Conservation (phyloP, 176 grass and related monocot genomes). For the Triticum timopheevii region DNA sequence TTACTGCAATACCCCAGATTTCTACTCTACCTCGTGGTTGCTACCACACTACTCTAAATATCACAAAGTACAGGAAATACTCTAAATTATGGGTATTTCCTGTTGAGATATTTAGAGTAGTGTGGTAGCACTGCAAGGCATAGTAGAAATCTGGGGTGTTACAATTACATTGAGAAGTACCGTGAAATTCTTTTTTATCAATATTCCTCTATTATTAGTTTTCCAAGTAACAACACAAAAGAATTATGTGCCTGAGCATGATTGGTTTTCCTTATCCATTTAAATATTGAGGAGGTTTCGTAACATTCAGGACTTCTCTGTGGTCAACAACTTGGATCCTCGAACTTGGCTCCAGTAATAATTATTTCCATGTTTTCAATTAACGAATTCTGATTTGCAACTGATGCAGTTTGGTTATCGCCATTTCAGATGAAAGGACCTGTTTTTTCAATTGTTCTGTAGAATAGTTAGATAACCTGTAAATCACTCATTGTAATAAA, state of each 20-base stretch:
- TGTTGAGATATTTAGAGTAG: neutral
- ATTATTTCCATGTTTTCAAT: neutral
- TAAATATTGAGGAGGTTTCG: neutral
- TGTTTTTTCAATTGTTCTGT: neutral
- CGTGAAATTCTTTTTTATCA: neutral
- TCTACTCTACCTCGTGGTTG: too few species aligned
- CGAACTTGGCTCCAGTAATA: neutral
- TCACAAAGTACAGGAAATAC: too few species aligned
- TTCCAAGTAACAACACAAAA: neutral
- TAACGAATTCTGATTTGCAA: neutral
- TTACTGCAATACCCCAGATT: neutral
- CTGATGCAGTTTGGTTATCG: neutral
- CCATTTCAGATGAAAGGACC: neutral
- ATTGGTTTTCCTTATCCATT: neutral
- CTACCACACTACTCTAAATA: too few species aligned
- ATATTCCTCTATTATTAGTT: neutral
- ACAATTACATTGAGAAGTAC: neutral
- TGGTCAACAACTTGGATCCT: neutral
- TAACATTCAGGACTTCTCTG: neutral
- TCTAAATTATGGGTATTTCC: too few species aligned
- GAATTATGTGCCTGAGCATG: neutral
- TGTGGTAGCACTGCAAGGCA: neutral
- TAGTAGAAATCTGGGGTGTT: neutral
- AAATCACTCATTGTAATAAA: neutral
- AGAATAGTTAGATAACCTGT: neutral